phyloP scores from a whole-genome alignment of 805 yeast genomes.

The Lipomyces orientalis region DNA sequence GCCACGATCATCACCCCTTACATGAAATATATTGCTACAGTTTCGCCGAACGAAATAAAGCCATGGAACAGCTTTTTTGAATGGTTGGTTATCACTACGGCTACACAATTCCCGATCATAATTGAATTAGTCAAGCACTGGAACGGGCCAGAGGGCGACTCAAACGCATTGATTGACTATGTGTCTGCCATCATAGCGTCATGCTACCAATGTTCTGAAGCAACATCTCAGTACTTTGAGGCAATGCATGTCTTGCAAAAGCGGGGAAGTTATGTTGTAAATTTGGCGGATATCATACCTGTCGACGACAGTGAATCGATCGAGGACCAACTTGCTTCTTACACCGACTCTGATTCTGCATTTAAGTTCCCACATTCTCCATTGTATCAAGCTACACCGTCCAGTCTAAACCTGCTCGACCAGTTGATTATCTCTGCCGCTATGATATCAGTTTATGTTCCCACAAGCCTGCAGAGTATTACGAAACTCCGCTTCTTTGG shows the following conservation, averaged over 20 bases:
- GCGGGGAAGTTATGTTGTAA: constrained; percentile 15
- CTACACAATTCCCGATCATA: constrained; percentile 11
- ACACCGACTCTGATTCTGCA: constrained; percentile 3
- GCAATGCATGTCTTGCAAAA: constrained; percentile 32
- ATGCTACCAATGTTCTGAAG: constrained; percentile 26
- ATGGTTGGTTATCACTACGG: constrained; percentile 25
- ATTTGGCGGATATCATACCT: background rate
- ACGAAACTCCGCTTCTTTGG: constrained; percentile 31
- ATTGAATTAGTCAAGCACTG: constrained; percentile 22
- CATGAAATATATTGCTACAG: constrained; percentile 36
- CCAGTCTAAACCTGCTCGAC: constrained; percentile 27
- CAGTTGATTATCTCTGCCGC: constrained; percentile 31
- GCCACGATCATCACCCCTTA: constrained; percentile 43
- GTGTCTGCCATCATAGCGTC: constrained; percentile 27
- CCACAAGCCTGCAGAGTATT: constrained; percentile 26
- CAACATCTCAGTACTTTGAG: constrained; percentile 21
- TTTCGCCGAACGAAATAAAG: constrained; percentile 33
- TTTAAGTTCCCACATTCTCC: constrained; percentile 26
- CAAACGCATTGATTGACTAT: constrained; percentile 37
- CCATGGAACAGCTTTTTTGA: constrained; percentile 32
- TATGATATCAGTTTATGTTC: constrained; percentile 31
- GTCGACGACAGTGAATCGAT: constrained; percentile 11
- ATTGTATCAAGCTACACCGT: constrained; percentile 16
- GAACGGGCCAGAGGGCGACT: constrained; percentile 28
- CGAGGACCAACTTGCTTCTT: constrained; percentile 12